Evolutionary conservation across 1,284 basidiomycete genomes (phyloP), one percentile per base, ranked within the genome.

Genomic region (Fomes fomentarius): DNA sequence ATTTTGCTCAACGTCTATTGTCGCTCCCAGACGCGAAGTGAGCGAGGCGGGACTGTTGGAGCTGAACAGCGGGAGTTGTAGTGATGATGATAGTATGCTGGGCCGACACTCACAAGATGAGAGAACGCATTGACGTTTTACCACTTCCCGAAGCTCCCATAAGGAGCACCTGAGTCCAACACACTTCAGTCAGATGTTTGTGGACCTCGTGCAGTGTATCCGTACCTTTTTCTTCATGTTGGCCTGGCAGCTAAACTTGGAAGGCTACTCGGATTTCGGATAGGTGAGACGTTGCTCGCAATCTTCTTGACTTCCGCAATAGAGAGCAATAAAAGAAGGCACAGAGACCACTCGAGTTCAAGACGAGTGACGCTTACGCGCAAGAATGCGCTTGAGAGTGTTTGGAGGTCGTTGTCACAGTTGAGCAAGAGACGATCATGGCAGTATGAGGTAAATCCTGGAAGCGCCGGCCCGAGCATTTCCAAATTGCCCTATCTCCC

Each of bases 1-100:
- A 61, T 96, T 96, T 69, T 96, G 93, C 72, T 99, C 97, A 56
- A 99, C 94, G 68, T 98, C 97, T 61, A 98, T 95, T 1, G 96
- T 99, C 21, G 95, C 95, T 22, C 96, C 96, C 15, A 99, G 81
- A 15, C 96, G 85, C 34, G 91, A 83, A 2, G 96, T 98, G 59
- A 97, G 83, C 45, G 91, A 91, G 2, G 96, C 94, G 17, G 93
- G 91, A 66, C 96, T 96, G 69, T 96, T 96, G 35, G 95, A 96
- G 72, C 94, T 96, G 66, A 45, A 46, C 22, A 4, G 26, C 40
- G 28, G 26, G 17, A 15, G 30, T 46, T 40, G 39, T 54, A 42
- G 47, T 28, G 33, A 38, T 22, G 47, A 33, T 19, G 9, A 12
- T 17, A 21, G 34, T 10, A 40, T 21, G 22, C 24, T 11, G 30